Base-by-base conservation (phyloP, 257 asterid species). In the Nicotiana knightiana region DNA sequence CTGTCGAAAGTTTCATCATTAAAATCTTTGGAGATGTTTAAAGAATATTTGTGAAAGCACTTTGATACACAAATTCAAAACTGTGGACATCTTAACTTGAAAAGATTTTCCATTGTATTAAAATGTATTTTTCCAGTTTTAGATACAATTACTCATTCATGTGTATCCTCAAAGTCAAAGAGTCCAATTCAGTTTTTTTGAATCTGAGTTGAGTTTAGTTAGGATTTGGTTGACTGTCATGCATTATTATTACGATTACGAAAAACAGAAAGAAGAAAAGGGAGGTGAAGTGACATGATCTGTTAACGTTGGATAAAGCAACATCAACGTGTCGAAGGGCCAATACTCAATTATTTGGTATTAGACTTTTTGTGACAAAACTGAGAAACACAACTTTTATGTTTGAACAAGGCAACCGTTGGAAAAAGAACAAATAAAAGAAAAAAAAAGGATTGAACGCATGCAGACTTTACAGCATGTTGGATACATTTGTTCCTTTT, bases 271-370 rank as follows among this genome's bases (percentile, higher is more conserved):
- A 39, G 24, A n/a, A 10, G 21, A 28, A 26, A 78, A 26, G 26
- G 10, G 63, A 58, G 39, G 17, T 63, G 82, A 81, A 57, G 68
- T 79, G 83, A 83, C 67, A 21, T 82, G 84, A 61, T 78, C 73
- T 81, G 79, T 81, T 83, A 85, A 85, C 90, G 88, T 87, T 84
- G 84, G 59, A 77, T 67, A 87, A 82, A 85, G 85, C 77, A 46
- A 70, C 35, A 54, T 21, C 77, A 21, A 66, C 51, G 77, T 39
- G 77, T 81, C 30, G 3, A 66, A 66, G 53, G 30, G n/a, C 64
- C 64, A 54, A 13, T 66, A 32, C 35, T 26, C 62, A 43, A 81
- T 81, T 48, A 17, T 64, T 81, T 66, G 58, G 67, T 5, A 58
- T 57, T 43, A 30, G 32, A 78, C 71, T 78, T 78, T 21, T 59